These are phyloP conservation scores for Galerina marginata DNA, from an alignment of 768 basidiomycete species.

Conservation along the genomic window DNA sequence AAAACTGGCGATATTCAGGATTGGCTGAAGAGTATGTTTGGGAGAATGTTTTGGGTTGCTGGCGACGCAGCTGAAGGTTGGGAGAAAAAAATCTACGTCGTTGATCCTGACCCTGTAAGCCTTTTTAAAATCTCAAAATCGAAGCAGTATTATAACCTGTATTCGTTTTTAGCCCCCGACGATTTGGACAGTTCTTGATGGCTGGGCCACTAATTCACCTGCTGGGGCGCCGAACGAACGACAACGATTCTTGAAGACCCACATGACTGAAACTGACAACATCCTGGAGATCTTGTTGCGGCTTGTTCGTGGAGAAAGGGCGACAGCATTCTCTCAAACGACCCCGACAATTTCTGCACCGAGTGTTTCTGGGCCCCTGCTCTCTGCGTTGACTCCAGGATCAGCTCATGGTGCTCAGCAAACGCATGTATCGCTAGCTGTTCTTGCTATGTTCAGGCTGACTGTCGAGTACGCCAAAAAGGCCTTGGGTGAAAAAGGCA, in stretches of 20 bases:
- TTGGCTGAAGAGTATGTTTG: constrained; percentile 90
- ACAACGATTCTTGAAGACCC: constrained; percentile 86
- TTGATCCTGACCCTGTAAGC: constrained; percentile 94
- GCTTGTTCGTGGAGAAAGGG: constrained; percentile 88
- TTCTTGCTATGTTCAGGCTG: constrained; percentile 89
- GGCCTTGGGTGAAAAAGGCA: constrained; percentile 67
- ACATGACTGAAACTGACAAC: constrained; percentile 86
- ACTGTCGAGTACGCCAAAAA: constrained; percentile 81
- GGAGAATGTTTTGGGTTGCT: constrained; percentile 85
- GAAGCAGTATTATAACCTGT: not conserved
- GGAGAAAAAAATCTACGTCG: constrained; percentile 91
- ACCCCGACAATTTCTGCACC: constrained; percentile 66
- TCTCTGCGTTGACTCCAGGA: constrained; percentile 71
- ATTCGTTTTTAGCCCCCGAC: constrained; percentile 74
- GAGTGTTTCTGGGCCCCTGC: constrained; percentile 68
- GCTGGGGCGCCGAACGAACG: constrained; percentile 78
- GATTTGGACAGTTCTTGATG: constrained; percentile 87
- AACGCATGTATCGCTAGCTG: constrained; percentile 92
- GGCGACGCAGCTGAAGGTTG: constrained; percentile 88
- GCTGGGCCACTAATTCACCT: constrained; percentile 87
- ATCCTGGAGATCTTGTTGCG: constrained; percentile 92
- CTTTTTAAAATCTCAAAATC: not conserved
- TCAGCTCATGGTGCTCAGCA: constrained; percentile 88
- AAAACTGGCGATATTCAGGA: constrained; percentile 94
- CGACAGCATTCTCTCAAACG: constrained; percentile 71